These are phyloP conservation scores for Talaromyces nanjingensis DNA, from an alignment of 495 filamentous ascomycete genomes.

Conservation along the genomic window DNA sequence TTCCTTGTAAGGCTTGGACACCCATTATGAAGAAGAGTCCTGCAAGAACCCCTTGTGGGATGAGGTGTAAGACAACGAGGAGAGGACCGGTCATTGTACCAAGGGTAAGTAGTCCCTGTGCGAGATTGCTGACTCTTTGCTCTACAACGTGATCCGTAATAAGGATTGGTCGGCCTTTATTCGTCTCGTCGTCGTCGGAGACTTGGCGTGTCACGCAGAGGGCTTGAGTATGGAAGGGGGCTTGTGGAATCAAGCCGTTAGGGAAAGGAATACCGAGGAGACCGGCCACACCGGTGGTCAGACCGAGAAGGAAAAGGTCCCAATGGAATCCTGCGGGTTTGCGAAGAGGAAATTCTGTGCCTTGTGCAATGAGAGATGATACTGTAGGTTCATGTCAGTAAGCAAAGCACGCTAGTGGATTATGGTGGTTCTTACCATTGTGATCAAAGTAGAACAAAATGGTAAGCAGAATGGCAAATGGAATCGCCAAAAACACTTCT, in stretches of 20 bases:
- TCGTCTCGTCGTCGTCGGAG: conserved; percentile 47
- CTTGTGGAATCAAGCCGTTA: conserved; percentile 89
- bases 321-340: conserved; percentile 96
- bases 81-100: conserved; percentile 86
- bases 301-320: conserved; percentile 87
- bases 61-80: conserved; percentile 71
- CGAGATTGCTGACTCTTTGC: conserved; percentile 81
- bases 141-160: conserved; percentile 74
- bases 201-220: conserved; percentile 67
- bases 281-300: conserved; percentile 79
- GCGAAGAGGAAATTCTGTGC: conserved; percentile 80
- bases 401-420: neutral
- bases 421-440: conserved; percentile 47
- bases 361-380: conserved; percentile 84
- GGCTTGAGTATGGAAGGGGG: conserved; percentile 84
- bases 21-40: conserved; percentile 96
- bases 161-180: conserved; percentile 56
- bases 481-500: conserved; percentile 81
- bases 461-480: conserved; percentile 79
- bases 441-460: conserved; percentile 94
- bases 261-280: conserved; percentile 84
- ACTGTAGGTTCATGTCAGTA: conserved; percentile 34
- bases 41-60: conserved; percentile 81
- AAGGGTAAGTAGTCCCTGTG: conserved; percentile 74
- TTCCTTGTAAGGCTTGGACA: conserved; percentile 69